Conservation (phyloP, 495 filamentous ascomycete species). For the Chaetomium tenue region DNA sequence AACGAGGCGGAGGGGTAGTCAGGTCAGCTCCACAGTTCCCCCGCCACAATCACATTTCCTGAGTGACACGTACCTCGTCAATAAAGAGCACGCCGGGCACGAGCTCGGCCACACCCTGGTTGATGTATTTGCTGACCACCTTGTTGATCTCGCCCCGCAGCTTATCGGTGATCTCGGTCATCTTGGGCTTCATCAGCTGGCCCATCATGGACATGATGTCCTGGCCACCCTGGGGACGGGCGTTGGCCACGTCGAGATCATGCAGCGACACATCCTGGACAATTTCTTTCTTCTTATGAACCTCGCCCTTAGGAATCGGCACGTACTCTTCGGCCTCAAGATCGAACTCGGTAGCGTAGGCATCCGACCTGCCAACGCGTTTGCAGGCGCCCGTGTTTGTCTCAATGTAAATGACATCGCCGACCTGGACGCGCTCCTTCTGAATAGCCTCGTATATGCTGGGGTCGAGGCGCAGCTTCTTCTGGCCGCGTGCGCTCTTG, state of each 20-base stretch:
- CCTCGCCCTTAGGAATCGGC: conserved; percentile 95
- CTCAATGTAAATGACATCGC: conserved; percentile 98
- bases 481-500: conserved; percentile 89
- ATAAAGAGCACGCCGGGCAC: conserved; percentile 97
- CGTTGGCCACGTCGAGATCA: conserved; percentile 94
- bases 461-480: conserved; percentile 93
- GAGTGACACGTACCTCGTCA: conserved; percentile 70
- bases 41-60: neutral
- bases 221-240: conserved; percentile 90
- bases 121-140: conserved; percentile 96
- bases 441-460: conserved; percentile 99
- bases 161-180: conserved; percentile 98
- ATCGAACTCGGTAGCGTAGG: conserved; percentile 97
- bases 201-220: conserved; percentile 99
- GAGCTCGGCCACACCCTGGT: conserved; percentile 95
- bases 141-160: conserved; percentile 95
- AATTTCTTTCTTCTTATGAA: conserved; percentile 99
- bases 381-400: conserved; percentile 97
- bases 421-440: conserved; percentile 92
- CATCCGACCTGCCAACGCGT: conserved; percentile 89
- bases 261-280: conserved; percentile 98
- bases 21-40: conserved; percentile 23
- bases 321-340: conserved; percentile 98
- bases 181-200: conserved; percentile 97
- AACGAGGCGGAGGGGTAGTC: conserved; percentile 18